These are phyloP conservation scores for Gynochthodes officinalis DNA, from an alignment of 257 asterid species.

Conservation along the genomic window DNA sequence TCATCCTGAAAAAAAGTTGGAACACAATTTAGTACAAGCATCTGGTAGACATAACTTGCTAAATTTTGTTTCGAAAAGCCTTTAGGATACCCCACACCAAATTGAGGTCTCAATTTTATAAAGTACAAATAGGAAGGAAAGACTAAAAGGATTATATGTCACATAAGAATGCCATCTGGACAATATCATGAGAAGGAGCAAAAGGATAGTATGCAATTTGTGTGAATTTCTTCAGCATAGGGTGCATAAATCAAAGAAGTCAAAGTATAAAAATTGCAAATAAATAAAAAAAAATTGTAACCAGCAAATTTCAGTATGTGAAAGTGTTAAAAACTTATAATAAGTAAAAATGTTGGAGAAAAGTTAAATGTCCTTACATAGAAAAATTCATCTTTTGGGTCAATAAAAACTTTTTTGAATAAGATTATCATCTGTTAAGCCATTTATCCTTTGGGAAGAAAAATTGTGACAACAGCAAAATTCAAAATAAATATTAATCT, in stretches of 20 bases:
- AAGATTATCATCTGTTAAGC: too few species aligned
- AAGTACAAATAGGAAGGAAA: background rate
- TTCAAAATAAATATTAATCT: too few species aligned
- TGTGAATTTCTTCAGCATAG: background rate
- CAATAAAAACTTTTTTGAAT: too few species aligned
- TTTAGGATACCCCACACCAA: background rate
- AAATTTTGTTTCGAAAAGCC: background rate
- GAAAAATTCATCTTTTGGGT: too few species aligned
- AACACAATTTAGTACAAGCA: background rate
- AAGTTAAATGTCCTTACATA: too few species aligned
- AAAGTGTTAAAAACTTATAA: background rate
- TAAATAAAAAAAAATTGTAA: background rate
- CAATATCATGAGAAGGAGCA: background rate
- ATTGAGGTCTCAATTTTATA: background rate
- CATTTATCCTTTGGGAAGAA: too few species aligned
- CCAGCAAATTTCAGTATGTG: background rate
- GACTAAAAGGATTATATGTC: background rate
- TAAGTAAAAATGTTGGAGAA: background rate
- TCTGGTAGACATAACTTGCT: background rate
- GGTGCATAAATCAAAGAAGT: background rate
- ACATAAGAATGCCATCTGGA: background rate
- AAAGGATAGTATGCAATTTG: background rate
- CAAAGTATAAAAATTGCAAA: background rate
- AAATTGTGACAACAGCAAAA: too few species aligned
- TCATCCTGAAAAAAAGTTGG: conserved; percentile 47